Conservation (phyloP, 768 basidiomycete genomes). For the Rhodotorula babjevae region DNA sequence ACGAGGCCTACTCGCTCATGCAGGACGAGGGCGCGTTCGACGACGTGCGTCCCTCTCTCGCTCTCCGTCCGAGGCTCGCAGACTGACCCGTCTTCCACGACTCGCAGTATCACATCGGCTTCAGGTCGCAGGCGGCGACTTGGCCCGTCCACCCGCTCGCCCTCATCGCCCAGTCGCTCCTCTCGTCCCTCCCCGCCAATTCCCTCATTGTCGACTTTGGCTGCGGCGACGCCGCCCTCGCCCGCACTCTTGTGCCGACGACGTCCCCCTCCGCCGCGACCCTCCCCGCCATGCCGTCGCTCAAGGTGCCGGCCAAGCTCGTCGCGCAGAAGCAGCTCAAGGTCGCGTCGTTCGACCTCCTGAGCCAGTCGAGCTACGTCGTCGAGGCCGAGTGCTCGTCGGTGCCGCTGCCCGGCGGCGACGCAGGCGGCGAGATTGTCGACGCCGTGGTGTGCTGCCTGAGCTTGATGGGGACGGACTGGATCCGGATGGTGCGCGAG, state of each 20-base stretch:
- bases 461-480: conserved; percentile 95
- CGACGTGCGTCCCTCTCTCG: conserved; percentile 57
- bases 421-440: conserved; percentile 64
- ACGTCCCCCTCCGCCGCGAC: background rate
- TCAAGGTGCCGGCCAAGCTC: conserved; percentile 40
- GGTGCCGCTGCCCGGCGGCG: conserved; percentile 80
- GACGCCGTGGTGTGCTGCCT: conserved; percentile 90
- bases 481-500: conserved; percentile 84
- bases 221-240: conserved; percentile 88
- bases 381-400: conserved; percentile 84
- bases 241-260: conserved; percentile 61
- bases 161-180: conserved; percentile 65
- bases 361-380: conserved; percentile 55
- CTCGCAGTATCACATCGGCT: conserved; percentile 81
- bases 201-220: conserved; percentile 87
- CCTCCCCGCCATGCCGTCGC: conserved; percentile 38
- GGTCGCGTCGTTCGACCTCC: conserved; percentile 74
- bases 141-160: conserved; percentile 96
- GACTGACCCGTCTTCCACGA: background rate
- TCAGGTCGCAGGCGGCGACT: conserved; percentile 79
- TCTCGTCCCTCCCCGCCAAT: conserved; percentile 57
- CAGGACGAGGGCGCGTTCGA: conserved; percentile 70
- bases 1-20: conserved; percentile 73
- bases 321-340: conserved; percentile 46
- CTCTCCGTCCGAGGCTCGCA: background rate